These are phyloP conservation scores for Alternaria tenuissima DNA, from an alignment of 2,329 filamentous ascomycete genomes.

Conservation along the genomic window DNA sequence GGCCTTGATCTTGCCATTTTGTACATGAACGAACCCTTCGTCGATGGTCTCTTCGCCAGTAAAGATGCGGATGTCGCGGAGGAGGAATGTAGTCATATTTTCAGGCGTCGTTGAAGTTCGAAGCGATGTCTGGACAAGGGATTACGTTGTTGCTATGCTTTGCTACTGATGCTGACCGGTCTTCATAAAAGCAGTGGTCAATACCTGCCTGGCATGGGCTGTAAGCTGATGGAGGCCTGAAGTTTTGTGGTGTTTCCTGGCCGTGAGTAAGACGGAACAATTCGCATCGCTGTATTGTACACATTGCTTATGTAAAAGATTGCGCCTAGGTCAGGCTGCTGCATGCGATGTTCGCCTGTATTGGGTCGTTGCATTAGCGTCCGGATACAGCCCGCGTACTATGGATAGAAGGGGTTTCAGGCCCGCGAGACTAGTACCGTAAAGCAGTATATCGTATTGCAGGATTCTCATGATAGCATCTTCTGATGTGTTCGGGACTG, in stretches of 20 bases:
- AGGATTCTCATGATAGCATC: background rate
- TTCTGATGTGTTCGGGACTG: background rate
- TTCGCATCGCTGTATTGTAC: background rate
- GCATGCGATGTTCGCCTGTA: background rate
- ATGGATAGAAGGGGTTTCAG: background rate
- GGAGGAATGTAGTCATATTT: conserved; percentile 49
- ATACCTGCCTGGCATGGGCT: background rate
- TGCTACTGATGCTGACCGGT: background rate
- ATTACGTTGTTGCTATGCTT: background rate
- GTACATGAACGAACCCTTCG: conserved; percentile 53
- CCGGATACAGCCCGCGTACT: background rate
- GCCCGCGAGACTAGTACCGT: background rate
- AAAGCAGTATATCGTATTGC: background rate
- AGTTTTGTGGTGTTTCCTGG: background rate
- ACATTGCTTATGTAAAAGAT: background rate
- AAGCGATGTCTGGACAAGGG: background rate
- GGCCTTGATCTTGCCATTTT: conserved; percentile 53
- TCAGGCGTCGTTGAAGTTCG: background rate
- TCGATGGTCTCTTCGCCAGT: conserved; percentile 55
- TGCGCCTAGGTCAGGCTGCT: background rate
- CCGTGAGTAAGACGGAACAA: background rate
- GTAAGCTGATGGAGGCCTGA: background rate
- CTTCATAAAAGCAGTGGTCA: background rate
- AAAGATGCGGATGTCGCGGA: conserved; percentile 58
- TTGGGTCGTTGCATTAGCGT: background rate